phyloP scores from a whole-genome alignment of 768 basidiomycete genomes.

The Bullera alba region DNA sequence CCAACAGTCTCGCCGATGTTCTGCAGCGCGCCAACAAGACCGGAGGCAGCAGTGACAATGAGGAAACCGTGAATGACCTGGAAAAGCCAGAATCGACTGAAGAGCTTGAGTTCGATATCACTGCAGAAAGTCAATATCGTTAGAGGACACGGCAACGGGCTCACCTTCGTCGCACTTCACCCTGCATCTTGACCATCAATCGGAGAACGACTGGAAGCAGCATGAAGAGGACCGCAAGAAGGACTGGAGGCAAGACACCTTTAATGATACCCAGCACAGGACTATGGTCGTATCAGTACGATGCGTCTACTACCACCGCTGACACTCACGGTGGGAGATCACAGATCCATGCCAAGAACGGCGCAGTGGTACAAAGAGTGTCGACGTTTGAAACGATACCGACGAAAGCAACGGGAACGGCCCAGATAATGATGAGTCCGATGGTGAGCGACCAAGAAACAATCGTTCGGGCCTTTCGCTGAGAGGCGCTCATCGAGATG shows the following conservation, averaged over 20 bases:
- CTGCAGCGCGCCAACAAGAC: conserved; percentile 37
- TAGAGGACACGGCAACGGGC: background rate
- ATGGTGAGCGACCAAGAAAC: conserved; percentile 44
- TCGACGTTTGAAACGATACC: conserved; percentile 45
- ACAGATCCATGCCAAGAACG: conserved; percentile 45
- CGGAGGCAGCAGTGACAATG: conserved; percentile 43
- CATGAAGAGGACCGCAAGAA: conserved; percentile 46
- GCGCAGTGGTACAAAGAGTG: conserved; percentile 29
- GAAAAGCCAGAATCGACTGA: conserved; percentile 46
- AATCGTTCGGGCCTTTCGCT: conserved; percentile 32
- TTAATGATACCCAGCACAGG: conserved; percentile 41
- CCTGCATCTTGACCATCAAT: conserved; percentile 36
- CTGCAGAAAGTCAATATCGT: conserved; percentile 20
- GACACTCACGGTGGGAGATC: conserved; percentile 19
- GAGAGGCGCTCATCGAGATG: conserved; percentile 41
- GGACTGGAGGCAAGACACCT: conserved; percentile 45
- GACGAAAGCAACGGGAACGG: conserved; percentile 44
- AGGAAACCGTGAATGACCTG: conserved; percentile 48
- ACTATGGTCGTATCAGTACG: no score
- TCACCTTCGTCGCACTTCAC: conserved; percentile 36
- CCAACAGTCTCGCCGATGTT: conserved; percentile 23
- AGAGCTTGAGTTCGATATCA: conserved; percentile 43
- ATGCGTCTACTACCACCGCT: no score
- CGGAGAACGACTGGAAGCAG: conserved; percentile 44
- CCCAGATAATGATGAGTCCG: conserved; percentile 46